Base-by-base conservation (phyloP, 306 rosid species). In the Purshia tridentata region DNA sequence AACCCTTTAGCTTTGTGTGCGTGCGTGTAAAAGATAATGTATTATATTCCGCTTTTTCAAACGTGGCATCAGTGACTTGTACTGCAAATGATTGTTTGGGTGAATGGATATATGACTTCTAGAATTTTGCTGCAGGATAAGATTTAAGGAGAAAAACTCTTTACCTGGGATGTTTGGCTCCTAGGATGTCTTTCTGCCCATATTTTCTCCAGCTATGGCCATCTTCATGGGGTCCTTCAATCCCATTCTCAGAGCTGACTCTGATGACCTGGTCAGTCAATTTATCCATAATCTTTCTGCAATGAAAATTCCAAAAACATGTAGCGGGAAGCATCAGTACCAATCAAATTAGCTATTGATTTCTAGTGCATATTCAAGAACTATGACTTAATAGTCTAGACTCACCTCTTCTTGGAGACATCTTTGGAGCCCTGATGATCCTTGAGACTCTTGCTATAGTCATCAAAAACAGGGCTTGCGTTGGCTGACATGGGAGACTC, bases 201-300 rank as follows among this genome's bases (percentile, higher is more conserved):
- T 92, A 92, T 80, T 92, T 92, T 88, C 98, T 88, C 98, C 98
- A 92, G 78, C 81, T 81, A 56, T 70, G 85, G 64, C 96, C 98
- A 64, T 92, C 98, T 22, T 84, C 88, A 0, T 76, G 84, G 54
- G 94, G 78, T 47, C 90, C 92, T 77, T 89, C 98, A 40, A 86
- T 51, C 55, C 89, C 89, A 49, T 70, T 86, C 71, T 85, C 89
- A 5, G 88, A 78, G 81, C 49, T 86, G 46, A 86, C 85, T 81
- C 82, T 89, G 61, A 84, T 44, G 45, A 71, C 85, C 41, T 77
- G 89, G 57, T 88, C 84, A 58, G 85, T 86, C 88, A 87, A 90
- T 77, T 80, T 83, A n/a, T 93, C 86, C 87, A 80, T 45, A 57
- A 29, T 70, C 90, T 90, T 91, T 89, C 98, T 90, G 96, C 76